Percentiles rank a stretch among this genome's conserved stretches.
These are phyloP conservation scores for Leptographium galeiforme DNA, from an alignment of 2,329 filamentous ascomycete genomes.

Conservation along the genomic window DNA sequence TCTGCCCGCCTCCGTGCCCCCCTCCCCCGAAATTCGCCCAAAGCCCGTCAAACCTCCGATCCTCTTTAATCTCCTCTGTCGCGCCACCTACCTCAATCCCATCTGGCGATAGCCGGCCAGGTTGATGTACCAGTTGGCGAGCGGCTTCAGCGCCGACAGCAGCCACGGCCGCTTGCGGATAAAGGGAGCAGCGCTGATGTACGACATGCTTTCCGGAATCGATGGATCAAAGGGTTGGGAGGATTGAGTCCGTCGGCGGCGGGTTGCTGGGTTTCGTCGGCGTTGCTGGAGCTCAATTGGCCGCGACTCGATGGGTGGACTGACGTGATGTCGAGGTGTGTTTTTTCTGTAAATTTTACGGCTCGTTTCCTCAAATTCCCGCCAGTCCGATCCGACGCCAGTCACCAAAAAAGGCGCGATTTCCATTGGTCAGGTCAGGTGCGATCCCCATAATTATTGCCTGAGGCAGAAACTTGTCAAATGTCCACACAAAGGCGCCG, in stretches of 20 bases:
- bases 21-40: background rate
- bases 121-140: conserved; percentile 80
- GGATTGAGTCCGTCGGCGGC: background rate
- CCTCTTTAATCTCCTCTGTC: background rate
- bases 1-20: background rate
- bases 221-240: background rate
- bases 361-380: conserved; percentile 12
- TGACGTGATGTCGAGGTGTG: background rate
- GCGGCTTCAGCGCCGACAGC: conserved; percentile 60
- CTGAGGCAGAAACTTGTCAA: conserved; percentile 3
- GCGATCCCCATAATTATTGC: conserved; percentile 1
- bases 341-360: conserved; percentile 1
- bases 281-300: conserved; percentile 1
- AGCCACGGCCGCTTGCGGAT: conserved; percentile 81
- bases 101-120: conserved; percentile 42
- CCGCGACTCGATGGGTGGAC: background rate
- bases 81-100: conserved; percentile 10
- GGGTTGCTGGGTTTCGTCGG: background rate
- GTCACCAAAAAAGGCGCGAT: conserved; percentile 9
- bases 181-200: conserved; percentile 59
- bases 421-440: conserved; percentile 8
- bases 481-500: no score
- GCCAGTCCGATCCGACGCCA: conserved; percentile 9
- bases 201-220: conserved; percentile 36
- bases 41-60: background rate